These are phyloP conservation scores for Leccinum angustisporum DNA, from an alignment of 1,284 basidiomycete species.

Conservation along the genomic window DNA sequence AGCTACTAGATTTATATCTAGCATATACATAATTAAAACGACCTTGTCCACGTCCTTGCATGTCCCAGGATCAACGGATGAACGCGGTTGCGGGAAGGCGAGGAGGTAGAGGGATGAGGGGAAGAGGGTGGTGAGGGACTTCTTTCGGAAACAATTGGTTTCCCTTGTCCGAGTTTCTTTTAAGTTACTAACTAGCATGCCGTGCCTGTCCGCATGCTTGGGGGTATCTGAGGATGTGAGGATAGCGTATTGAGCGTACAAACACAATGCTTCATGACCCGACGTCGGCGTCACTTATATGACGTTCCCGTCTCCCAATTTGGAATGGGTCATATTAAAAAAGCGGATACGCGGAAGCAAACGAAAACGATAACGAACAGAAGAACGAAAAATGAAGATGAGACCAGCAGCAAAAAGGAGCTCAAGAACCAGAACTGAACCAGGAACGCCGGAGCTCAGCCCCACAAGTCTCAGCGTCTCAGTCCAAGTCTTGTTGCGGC, in stretches of 20 bases:
- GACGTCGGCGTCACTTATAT: neutral
- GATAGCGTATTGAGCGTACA: neutral
- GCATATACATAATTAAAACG: neutral
- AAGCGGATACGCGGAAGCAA: neutral
- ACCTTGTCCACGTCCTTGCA: neutral
- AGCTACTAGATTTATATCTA: neutral
- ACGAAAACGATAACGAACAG: neutral
- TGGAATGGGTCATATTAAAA: constrained; percentile 11
- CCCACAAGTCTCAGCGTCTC: neutral
- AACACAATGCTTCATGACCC: neutral
- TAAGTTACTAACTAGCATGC: constrained; percentile 5
- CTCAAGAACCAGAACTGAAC: neutral
- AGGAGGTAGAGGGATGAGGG: neutral
- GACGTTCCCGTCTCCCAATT: constrained; percentile 2
- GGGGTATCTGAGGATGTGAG: neutral
- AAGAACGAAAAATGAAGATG: neutral
- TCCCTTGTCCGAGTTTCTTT: neutral
- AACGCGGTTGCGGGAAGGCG: neutral
- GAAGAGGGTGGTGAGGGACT: neutral
- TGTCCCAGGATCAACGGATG: neutral
- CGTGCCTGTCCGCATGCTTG: neutral
- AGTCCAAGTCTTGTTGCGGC: constrained; percentile 27
- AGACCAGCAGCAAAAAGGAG: neutral
- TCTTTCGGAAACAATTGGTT: neutral
- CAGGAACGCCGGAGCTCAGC: neutral